Conservation (phyloP, 805 yeast species). For the Starmerella stigmatis region DNA sequence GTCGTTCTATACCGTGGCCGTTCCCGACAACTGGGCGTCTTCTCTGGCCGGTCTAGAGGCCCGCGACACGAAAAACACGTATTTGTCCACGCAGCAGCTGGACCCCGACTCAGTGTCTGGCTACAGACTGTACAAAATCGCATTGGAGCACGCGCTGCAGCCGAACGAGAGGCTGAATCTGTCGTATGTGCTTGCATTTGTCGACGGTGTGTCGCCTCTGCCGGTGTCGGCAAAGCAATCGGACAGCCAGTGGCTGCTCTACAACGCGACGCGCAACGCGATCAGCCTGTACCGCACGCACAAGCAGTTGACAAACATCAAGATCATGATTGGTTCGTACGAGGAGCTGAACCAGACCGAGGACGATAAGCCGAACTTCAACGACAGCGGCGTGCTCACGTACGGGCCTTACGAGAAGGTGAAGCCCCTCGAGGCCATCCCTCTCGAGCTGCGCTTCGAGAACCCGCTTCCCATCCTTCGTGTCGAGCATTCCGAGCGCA, state of each 20-base stretch:
- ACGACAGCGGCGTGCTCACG: conserved; percentile 30
- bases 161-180: conserved; percentile 48
- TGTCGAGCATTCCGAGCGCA: conserved; percentile 53
- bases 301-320: conserved; percentile 36
- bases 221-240: conserved; percentile 54
- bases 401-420: conserved; percentile 47
- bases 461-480: conserved; percentile 56
- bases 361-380: conserved; percentile 25
- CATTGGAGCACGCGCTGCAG: conserved; percentile 54
- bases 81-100: conserved; percentile 4
- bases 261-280: conserved; percentile 46
- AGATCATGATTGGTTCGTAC: conserved; percentile 34
- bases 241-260: conserved; percentile 50
- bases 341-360: conserved; percentile 34
- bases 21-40: conserved; percentile 41
- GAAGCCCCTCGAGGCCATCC: conserved; percentile 38
- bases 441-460: conserved; percentile 50
- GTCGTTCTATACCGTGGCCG: conserved; percentile 45
- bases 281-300: conserved; percentile 52
- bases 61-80: conserved; percentile 27
- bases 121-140: conserved; percentile 34
- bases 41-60: conserved; percentile 41
- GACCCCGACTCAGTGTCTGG: conserved; percentile 28
- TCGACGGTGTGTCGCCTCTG: conserved; percentile 43
- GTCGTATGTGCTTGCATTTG: conserved; percentile 25